Evolutionary conservation across 306 rosid genomes (phyloP).

Genomic region (Malus sylvestris): DNA sequence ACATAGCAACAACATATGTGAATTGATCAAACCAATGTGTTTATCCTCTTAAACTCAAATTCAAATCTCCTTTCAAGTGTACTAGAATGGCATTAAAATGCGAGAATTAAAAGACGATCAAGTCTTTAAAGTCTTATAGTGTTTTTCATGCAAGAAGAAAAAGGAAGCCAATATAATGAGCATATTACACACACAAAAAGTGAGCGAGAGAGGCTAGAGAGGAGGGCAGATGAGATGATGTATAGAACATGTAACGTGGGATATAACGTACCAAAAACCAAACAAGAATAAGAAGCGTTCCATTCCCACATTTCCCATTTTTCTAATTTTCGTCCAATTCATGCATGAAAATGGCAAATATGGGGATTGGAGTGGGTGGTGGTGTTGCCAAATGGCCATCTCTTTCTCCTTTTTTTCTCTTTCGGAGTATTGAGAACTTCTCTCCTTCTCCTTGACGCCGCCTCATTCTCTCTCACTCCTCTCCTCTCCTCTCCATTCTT

Average conservation of each 20-base stretch:
- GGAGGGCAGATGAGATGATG: neutral
- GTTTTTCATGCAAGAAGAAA: neutral
- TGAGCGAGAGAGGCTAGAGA: neutral
- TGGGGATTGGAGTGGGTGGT: neutral
- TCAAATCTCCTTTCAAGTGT: neutral
- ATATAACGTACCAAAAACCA: neutral
- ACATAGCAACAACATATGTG: neutral
- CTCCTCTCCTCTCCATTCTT: neutral
- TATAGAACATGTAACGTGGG: neutral
- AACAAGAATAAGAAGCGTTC: neutral
- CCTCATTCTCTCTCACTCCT: slow-evolving; percentile 16
- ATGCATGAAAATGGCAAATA: slow-evolving; percentile 8
- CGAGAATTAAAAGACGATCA: neutral
- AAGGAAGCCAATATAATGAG: neutral
- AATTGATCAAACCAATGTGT: neutral
- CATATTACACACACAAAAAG: neutral
- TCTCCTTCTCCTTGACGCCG: slow-evolving; percentile 44
- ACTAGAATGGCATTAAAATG: neutral
- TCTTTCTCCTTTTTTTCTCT: neutral
- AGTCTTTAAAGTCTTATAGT: neutral
- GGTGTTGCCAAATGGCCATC: neutral
- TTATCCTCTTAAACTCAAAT: neutral
- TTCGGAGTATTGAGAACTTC: neutral
- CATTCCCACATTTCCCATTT: neutral
- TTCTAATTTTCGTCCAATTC: neutral